A percentile compares a stretch with the other conserved stretches of the same genome.
These are phyloP conservation scores for Carex pumila DNA, from an alignment of 176 grass and related monocot species.

Conservation along the genomic window DNA sequence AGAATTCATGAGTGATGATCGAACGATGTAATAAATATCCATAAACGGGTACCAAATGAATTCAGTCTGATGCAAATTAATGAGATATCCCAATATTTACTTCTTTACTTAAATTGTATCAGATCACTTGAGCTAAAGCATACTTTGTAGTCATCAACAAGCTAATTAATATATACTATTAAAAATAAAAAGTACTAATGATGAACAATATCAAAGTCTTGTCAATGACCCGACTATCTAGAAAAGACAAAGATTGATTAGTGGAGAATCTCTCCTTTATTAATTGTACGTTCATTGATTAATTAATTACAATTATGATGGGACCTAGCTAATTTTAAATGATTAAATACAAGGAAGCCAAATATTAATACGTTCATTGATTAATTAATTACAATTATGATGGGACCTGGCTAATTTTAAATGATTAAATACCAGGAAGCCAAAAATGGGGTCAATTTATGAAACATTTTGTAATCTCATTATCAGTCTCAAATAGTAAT, in stretches of 20 bases:
- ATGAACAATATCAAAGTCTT: conserved; percentile 3
- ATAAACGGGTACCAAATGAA: neutral
- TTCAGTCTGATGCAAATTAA: neutral
- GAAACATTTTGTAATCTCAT: neutral
- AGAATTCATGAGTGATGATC: too few relatives aligned
- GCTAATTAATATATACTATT: neutral
- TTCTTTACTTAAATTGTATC: neutral
- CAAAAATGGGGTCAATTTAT: neutral
- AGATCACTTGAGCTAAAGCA: neutral
- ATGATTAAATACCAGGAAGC: neutral
- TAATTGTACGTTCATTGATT: neutral
- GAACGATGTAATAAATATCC: too few relatives aligned
- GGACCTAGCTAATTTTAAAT: neutral
- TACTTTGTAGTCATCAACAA: neutral
- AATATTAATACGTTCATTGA: too few relatives aligned
- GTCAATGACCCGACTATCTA: neutral
- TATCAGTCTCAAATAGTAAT: neutral
- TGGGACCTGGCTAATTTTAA: neutral
- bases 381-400: too few relatives aligned
- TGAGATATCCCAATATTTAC: neutral
- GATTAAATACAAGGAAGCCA: neutral
- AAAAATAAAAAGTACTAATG: neutral
- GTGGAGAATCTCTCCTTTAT: conserved; percentile 8
- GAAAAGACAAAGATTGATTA: conserved; percentile 12
- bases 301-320: neutral